These are phyloP conservation scores for Choanephora cucurbitarum DNA, from an alignment of 371 early-diverging fungal species.

Conservation along the genomic window DNA sequence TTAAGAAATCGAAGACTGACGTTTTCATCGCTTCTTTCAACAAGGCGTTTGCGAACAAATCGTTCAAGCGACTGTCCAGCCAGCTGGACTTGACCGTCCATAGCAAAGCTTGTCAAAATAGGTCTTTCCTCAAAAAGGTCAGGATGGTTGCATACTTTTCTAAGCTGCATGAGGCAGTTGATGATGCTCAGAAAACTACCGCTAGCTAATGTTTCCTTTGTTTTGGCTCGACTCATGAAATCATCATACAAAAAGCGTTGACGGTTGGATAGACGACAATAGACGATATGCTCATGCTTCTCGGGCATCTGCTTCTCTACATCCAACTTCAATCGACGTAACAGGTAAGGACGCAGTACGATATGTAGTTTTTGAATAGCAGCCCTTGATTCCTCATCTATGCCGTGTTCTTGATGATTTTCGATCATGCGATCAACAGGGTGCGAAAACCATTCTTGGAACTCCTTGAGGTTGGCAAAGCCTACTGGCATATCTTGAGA, in stretches of 20 bases:
- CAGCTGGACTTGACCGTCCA: slow-evolving; percentile 54
- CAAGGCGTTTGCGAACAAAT: slow-evolving; percentile 36
- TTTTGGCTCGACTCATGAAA: slow-evolving; percentile 84
- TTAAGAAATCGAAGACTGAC: slow-evolving; percentile 52
- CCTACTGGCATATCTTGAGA: slow-evolving; percentile 65
- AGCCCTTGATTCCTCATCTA: slow-evolving; percentile 60
- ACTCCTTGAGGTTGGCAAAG: slow-evolving; percentile 82
- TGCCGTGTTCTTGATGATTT: slow-evolving; percentile 36
- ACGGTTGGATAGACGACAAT: slow-evolving; percentile 75
- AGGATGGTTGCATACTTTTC: slow-evolving; percentile 98
- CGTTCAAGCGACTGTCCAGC: slow-evolving; percentile 46
- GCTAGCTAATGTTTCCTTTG: slow-evolving; percentile 71
- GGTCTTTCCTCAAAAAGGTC: slow-evolving; percentile 93
- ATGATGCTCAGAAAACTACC: slow-evolving; percentile 85
- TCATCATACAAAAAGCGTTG: slow-evolving; percentile 89
- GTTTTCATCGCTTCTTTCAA: not conserved
- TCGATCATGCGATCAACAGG: slow-evolving; percentile 83
- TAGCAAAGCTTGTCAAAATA: slow-evolving; percentile 76
- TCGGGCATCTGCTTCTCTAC: slow-evolving; percentile 87
- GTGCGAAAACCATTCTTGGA: slow-evolving; percentile 90
- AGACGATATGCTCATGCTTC: slow-evolving; percentile 82
- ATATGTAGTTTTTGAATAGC: slow-evolving; percentile 75
- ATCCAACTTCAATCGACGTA: slow-evolving; percentile 83
- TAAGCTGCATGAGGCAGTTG: slow-evolving; percentile 93
- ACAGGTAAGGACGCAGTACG: slow-evolving; percentile 84